Base-by-base conservation (phyloP, 2,329 filamentous ascomycete species). In the Ascochyta viciae-villosae region DNA sequence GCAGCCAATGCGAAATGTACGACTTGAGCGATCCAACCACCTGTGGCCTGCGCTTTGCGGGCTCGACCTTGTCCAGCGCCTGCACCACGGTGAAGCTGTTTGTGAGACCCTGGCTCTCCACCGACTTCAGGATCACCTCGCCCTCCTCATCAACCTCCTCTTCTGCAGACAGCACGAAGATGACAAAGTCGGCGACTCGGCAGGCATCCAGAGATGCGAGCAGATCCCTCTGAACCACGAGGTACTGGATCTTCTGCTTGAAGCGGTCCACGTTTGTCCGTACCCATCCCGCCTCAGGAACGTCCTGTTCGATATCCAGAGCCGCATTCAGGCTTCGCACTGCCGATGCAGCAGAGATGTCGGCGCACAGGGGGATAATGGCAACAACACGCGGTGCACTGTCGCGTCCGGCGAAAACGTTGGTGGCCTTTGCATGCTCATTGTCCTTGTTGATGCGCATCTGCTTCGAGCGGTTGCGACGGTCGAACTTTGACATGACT, bases 401-500 rank as follows among this genome's bases (percentile, higher is more conserved):
- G 78, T 96, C 89, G 52, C 87, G 87, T 4, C 94, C 95, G n/a
- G 85, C 79, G 71, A 99, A 99, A 22, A 99, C 82, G 34, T 87
- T 91, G 0, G 85, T 87, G 48, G 92, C 89, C 65, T 90, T 89
- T 43, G 89, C 83, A 71, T 95, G 90, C 67, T 95, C 92, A 72
- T 88, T 88, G 72, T 92, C 87, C 78, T 98, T 97, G 65, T 87
- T 83, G 60, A 90, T 81, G 69, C 94, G 90, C 76, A 89, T 88
- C 81, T 99, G 95, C 77, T 94, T 94, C 66, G 92, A 91, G 81
- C 96, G 92, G 77, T 99, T 98, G 68, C 92, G 88, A 57, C 95
- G 89, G 77, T 96, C 92, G 75, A 99, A 85, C 79, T 98, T 99
- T 56, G 92, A 96, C 91, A 97, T 94, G 79, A 97, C 87, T 80